phyloP scores from a whole-genome alignment of 2,329 filamentous ascomycete species.

The Pseudocercospora fuligena region DNA sequence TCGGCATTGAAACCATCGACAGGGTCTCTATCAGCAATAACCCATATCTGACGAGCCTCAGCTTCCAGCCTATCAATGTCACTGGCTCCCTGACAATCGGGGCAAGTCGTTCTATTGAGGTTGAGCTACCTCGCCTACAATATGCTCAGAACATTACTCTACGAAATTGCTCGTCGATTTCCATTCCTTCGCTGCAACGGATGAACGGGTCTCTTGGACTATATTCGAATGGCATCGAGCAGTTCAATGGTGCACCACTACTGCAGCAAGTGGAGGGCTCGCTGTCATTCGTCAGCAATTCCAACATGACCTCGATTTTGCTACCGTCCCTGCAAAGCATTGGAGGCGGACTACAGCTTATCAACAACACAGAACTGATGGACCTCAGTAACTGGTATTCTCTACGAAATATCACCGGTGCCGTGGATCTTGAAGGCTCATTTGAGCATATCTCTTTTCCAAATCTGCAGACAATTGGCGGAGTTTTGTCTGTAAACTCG shows the following conservation, averaged over 20 bases:
- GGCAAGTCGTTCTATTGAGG: neutral
- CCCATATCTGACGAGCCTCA: constrained; percentile 5
- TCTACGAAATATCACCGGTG: neutral
- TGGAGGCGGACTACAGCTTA: neutral
- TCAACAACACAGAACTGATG: neutral
- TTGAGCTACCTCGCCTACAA: neutral
- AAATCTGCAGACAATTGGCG: neutral
- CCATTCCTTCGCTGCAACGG: neutral
- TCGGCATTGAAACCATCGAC: constrained; percentile 6
- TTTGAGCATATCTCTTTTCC: neutral
- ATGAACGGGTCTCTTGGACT: neutral
- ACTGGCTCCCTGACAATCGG: neutral
- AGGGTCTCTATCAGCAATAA: neutral
- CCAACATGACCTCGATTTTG: neutral
- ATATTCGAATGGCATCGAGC: neutral
- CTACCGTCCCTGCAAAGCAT: neutral
- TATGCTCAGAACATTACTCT: constrained; percentile 1
- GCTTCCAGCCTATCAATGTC: neutral
- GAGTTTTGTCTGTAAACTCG: neutral
- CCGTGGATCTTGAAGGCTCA: neutral
- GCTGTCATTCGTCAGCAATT: neutral
- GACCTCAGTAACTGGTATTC: neutral
- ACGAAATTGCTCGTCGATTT: neutral
- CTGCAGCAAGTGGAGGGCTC: neutral
- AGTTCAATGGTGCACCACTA: constrained; percentile 2